phyloP scores from a whole-genome alignment of 1,284 basidiomycete species.

The Naganishia sp. region DNA sequence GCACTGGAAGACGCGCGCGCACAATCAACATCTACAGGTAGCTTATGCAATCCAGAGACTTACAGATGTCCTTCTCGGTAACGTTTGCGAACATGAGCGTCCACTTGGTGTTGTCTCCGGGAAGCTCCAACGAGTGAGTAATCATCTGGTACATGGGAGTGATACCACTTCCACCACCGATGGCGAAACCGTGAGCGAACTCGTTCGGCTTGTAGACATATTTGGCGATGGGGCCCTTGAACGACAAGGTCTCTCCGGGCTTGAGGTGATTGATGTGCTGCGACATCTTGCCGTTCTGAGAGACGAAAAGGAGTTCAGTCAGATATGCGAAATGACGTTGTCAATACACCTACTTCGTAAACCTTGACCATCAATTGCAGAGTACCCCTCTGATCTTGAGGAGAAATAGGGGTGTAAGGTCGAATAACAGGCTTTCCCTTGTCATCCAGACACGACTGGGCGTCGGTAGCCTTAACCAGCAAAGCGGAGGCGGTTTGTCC shows the following conservation, averaged over 20 bases:
- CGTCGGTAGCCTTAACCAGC: constrained; percentile 56
- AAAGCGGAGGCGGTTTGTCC: constrained; percentile 62
- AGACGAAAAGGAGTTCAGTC: constrained; percentile 56
- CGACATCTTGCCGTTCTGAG: constrained; percentile 70
- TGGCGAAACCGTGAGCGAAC: constrained; percentile 80
- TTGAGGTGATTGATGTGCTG: constrained; percentile 71
- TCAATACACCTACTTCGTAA: constrained; percentile 51
- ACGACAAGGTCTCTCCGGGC: constrained; percentile 75
- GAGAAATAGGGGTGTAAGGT: constrained; percentile 82
- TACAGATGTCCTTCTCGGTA: constrained; percentile 74
- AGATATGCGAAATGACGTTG: background rate
- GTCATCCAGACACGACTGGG: constrained; percentile 59
- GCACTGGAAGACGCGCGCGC: constrained; percentile 55
- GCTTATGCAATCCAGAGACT: constrained; percentile 22
- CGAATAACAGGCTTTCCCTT: constrained; percentile 85
- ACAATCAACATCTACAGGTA: constrained; percentile 49
- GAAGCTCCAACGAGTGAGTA: constrained; percentile 64
- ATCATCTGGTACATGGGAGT: constrained; percentile 64
- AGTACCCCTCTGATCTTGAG: constrained; percentile 70
- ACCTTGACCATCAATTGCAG: constrained; percentile 83
- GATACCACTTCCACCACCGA: constrained; percentile 67
- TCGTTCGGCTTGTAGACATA: constrained; percentile 81
- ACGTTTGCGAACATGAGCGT: constrained; percentile 96
- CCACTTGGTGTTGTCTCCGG: constrained; percentile 88
- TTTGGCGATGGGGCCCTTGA: constrained; percentile 90